Percentiles rank a stretch among this genome's conserved stretches.
Conservation (phyloP, 1,284 basidiomycete genomes). For the Mrakiaceae sp. region DNA sequence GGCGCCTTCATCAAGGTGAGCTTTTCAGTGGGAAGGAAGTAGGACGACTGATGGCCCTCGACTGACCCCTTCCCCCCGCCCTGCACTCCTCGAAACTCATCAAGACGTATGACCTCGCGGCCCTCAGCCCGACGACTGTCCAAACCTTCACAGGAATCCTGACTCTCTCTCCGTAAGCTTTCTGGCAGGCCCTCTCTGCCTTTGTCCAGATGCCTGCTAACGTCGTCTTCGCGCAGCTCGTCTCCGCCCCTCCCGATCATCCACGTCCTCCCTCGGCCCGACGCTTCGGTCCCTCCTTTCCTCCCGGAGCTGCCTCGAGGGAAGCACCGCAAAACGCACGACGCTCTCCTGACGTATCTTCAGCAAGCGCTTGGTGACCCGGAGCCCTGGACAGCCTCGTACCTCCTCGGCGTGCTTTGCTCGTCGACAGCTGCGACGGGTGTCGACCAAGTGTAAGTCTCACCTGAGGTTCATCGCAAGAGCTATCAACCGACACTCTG, state of each 20-base stretch:
- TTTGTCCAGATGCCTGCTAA: background rate
- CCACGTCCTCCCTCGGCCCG: conserved; percentile 7
- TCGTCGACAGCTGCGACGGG: background rate
- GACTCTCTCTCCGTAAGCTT: background rate
- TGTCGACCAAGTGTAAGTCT: background rate
- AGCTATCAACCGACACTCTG: background rate
- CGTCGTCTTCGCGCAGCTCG: background rate
- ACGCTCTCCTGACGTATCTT: background rate
- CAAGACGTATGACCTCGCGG: conserved; percentile 1
- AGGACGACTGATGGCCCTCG: background rate
- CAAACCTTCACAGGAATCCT: conserved; percentile 9
- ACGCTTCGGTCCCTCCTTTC: background rate
- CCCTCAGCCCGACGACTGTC: background rate
- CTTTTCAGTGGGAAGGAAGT: background rate
- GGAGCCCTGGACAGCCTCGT: conserved; percentile 12
- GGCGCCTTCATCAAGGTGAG: conserved; percentile 16
- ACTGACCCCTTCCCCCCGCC: background rate
- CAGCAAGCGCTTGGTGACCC: background rate
- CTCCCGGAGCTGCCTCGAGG: background rate
- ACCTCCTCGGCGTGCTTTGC: conserved; percentile 9
- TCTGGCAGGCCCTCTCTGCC: background rate
- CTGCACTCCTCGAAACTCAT: too few species aligned
- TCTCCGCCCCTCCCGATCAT: conserved; percentile 3
- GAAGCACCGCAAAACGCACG: background rate
- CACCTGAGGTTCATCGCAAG: background rate